A percentile compares a stretch with the other conserved stretches of the same genome.
Conservation (phyloP, 139 green algal species). For the Chlamydomonas urium region DNA sequence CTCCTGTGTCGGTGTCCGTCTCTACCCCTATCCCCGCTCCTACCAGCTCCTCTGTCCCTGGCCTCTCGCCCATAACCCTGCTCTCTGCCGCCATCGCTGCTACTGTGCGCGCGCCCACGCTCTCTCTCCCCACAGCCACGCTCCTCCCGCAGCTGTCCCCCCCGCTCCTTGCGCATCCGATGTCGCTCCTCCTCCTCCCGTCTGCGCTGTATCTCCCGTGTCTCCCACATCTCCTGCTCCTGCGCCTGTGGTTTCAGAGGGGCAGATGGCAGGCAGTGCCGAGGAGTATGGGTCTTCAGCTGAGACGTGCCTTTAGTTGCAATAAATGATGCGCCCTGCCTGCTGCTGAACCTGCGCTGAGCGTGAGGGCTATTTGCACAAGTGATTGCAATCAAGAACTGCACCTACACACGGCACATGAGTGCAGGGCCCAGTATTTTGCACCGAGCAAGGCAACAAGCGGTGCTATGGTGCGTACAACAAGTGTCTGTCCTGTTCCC, state of each 20-base stretch:
- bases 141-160: not conserved
- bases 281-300: too few relatives aligned
- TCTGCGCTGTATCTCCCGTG: slow-evolving; percentile 28
- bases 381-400: too few relatives aligned
- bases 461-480: too few relatives aligned
- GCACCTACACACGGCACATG: too few relatives aligned
- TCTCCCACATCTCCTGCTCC: slow-evolving; percentile 58
- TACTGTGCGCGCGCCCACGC: not conserved
- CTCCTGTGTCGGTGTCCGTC: not conserved
- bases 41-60: slow-evolving; percentile 7
- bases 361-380: too few relatives aligned
- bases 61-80: not conserved
- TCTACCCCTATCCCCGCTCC: not conserved
- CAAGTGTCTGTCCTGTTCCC: too few relatives aligned
- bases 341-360: too few relatives aligned
- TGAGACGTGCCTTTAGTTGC: too few relatives aligned
- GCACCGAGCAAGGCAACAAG: too few relatives aligned
- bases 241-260: slow-evolving; percentile 23
- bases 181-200: slow-evolving; percentile 22
- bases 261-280: too few relatives aligned
- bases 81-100: not conserved
- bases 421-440: too few relatives aligned
- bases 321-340: too few relatives aligned
- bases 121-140: not conserved
- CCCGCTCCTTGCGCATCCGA: not conserved